Evolutionary conservation across 2,329 filamentous ascomycete genomes (phyloP).

Genomic region (Akanthomyces muscarius): DNA sequence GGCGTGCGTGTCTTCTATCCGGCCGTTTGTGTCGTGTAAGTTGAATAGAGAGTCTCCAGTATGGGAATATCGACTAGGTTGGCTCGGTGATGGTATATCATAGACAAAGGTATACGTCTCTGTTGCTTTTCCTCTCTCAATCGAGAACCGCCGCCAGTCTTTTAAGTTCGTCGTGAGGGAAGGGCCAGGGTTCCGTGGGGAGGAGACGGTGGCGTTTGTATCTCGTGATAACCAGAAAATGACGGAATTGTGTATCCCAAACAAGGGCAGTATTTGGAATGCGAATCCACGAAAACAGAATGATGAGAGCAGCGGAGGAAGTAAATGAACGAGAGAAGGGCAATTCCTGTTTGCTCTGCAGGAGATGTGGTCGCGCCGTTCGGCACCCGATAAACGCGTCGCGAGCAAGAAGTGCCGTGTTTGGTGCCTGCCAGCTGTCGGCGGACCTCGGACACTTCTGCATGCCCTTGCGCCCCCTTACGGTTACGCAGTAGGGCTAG

Average conservation of each 20-base stretch:
- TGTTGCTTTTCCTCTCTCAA: background rate
- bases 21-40: background rate
- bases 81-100: background rate
- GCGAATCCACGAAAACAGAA: background rate
- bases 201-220: slow-evolving; percentile 6
- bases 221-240: slow-evolving; percentile 13
- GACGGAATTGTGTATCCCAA: slow-evolving; percentile 13
- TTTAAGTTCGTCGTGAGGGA: background rate
- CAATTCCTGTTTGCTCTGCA: slow-evolving; percentile 1
- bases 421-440: slow-evolving; percentile 14
- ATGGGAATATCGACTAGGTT: background rate
- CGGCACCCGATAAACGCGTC: background rate
- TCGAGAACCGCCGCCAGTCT: background rate
- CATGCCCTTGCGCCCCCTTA: background rate
- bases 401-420: slow-evolving; percentile 6
- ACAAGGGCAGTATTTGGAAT: slow-evolving; percentile 2
- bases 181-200: background rate
- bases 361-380: background rate
- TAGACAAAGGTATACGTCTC: background rate
- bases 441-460: background rate
- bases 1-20: background rate
- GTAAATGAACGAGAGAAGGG: background rate
- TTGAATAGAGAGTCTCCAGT: background rate
- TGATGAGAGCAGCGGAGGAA: background rate
- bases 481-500: background rate